These are phyloP conservation scores for Ensete ventricosum DNA, from an alignment of 176 grass and related monocot genomes.

Conservation along the genomic window DNA sequence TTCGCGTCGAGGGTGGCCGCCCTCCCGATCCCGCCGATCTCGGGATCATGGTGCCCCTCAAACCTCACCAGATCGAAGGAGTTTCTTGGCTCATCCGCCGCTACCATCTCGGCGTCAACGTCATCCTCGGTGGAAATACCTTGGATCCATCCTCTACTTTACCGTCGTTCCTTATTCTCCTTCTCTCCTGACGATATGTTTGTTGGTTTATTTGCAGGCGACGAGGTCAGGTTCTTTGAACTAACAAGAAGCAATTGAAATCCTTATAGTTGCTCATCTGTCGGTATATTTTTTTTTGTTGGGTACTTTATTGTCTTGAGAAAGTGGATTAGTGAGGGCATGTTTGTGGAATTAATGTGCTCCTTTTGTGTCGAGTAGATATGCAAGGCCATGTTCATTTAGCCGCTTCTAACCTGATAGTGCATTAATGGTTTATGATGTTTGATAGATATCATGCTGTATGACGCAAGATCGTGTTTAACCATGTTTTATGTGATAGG, in stretches of 20 bases:
- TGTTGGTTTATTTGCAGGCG: slow-evolving; percentile 39
- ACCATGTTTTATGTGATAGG: too few relatives aligned
- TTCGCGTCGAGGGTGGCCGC: not conserved
- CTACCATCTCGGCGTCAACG: slow-evolving; percentile 75
- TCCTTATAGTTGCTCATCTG: too few relatives aligned
- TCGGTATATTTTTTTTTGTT: too few relatives aligned
- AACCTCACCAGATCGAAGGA: slow-evolving; percentile 72
- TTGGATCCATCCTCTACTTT: not conserved
- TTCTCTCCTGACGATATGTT: not conserved
- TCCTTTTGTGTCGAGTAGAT: too few relatives aligned
- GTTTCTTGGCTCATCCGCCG: slow-evolving; percentile 70
- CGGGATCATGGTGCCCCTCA: slow-evolving; percentile 58
- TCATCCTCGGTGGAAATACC: slow-evolving; percentile 43
- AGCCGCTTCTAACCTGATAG: too few relatives aligned
- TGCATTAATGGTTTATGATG: too few relatives aligned
- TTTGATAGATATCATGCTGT: too few relatives aligned
- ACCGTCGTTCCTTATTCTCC: not conserved
- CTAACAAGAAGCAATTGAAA: not conserved
- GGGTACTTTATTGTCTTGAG: too few relatives aligned
- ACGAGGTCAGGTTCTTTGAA: slow-evolving; percentile 46
- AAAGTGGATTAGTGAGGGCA: too few relatives aligned
- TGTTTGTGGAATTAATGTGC: too few relatives aligned
- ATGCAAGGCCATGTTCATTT: too few relatives aligned
- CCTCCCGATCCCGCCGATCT: slow-evolving; percentile 21
- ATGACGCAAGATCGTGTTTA: too few relatives aligned